Conservation (phyloP, 805 yeast genomes). For the Candida boleticola region DNA sequence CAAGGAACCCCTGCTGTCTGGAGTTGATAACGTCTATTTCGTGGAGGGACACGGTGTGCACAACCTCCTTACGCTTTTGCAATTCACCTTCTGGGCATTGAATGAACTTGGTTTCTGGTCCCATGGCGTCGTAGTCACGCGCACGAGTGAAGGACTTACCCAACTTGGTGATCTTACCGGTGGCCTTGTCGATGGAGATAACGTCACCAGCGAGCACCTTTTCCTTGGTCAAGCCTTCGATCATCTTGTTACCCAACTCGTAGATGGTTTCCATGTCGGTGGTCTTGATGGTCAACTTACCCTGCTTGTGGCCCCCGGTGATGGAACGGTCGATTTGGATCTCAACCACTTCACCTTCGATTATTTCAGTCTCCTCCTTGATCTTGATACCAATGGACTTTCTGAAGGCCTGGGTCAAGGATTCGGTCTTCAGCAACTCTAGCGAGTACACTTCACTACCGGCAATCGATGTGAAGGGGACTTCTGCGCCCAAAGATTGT, state of each 20-base stretch:
- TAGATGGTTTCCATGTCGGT: constrained; percentile 99
- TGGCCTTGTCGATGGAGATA: constrained; percentile 89
- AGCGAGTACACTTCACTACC: constrained; percentile 92
- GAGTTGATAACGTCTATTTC: constrained; percentile 98
- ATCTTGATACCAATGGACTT: constrained; percentile 93
- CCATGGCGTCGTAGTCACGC: constrained; percentile 98
- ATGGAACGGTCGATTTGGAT: constrained; percentile 90
- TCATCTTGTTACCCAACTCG: constrained; percentile 92
- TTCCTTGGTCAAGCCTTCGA: constrained; percentile 90
- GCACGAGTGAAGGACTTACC: constrained; percentile 97
- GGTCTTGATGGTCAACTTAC: constrained; percentile 93
- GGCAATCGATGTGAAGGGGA: constrained; percentile 93
- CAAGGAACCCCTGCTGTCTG: constrained; percentile 95
- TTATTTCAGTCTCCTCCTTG: constrained; percentile 94
- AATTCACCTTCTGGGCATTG: constrained; percentile 99
- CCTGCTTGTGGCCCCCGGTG: constrained; percentile 98
- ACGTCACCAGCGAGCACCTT: constrained; percentile 97
- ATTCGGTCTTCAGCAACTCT: constrained; percentile 93
- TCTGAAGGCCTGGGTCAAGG: constrained; percentile 93
- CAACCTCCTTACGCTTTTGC: constrained; percentile 92
- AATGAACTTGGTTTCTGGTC: constrained; percentile 95
- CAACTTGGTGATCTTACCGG: constrained; percentile 89
- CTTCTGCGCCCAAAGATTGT: constrained; percentile 70
- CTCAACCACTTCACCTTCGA: constrained; percentile 98
- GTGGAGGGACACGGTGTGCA: constrained; percentile 96